These are phyloP conservation scores for Haplosporangium sp. DNA, from an alignment of 371 early-diverging fungal species.

Conservation along the genomic window DNA sequence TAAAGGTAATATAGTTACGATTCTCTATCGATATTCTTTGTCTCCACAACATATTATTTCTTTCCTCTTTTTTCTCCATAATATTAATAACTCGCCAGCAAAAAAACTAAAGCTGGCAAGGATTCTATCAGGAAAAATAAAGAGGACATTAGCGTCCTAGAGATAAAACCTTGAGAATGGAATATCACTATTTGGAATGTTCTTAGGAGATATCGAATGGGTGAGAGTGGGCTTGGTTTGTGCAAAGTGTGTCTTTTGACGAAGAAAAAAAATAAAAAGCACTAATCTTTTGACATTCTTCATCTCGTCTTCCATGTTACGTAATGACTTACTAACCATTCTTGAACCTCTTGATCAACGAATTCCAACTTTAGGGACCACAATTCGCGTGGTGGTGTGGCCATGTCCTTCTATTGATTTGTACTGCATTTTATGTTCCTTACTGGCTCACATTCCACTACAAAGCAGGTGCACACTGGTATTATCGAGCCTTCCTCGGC, in stretches of 20 bases:
- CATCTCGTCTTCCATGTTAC: background rate
- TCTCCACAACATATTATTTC: background rate
- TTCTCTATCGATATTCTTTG: background rate
- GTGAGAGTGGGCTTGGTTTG: too few relatives aligned
- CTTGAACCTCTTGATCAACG: background rate
- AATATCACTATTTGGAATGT: too few relatives aligned
- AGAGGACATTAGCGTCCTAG: too few relatives aligned
- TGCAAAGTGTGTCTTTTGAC: too few relatives aligned
- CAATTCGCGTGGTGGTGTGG: conserved; percentile 71
- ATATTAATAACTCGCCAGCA: too few relatives aligned
- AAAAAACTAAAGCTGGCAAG: too few relatives aligned
- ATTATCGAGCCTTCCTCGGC: conserved; percentile 57
- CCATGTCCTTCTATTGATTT: conserved; percentile 46
- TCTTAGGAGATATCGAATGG: too few relatives aligned
- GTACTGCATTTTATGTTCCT: conserved; percentile 39
- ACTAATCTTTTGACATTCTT: too few relatives aligned
- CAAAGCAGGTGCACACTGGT: conserved; percentile 51
- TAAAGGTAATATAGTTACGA: conserved; percentile 30
- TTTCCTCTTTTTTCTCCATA: too few relatives aligned
- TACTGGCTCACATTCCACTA: conserved; percentile 52
- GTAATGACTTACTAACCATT: conserved; percentile 8
- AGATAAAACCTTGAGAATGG: too few relatives aligned
- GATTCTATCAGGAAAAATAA: too few relatives aligned
- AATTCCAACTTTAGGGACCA: conserved; percentile 59
- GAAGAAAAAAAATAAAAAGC: too few relatives aligned